phyloP scores from a whole-genome alignment of 441 rosid species.

The Gossypium trilobum region DNA sequence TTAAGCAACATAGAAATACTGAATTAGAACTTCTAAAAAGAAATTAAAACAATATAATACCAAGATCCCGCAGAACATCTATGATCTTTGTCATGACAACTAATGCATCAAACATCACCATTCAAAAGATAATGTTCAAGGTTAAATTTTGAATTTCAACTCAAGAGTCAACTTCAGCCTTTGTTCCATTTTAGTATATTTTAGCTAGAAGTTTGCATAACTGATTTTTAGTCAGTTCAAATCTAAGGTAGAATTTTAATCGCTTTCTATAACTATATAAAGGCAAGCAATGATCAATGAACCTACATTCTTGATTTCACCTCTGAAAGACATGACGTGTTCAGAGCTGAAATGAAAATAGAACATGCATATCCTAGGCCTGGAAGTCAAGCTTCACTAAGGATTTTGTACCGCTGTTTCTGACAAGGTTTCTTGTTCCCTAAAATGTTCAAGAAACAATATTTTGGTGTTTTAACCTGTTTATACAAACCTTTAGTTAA shows the following conservation, averaged over 20 bases:
- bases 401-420: not conserved
- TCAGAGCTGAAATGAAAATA: constrained; percentile 8
- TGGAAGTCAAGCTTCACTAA: not conserved
- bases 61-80: not conserved
- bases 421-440: not conserved
- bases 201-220: not conserved
- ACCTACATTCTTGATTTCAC: not conserved
- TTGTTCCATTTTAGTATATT: not conserved
- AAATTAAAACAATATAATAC: not conserved
- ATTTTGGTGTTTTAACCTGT: not conserved
- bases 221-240: not conserved
- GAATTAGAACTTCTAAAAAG: not conserved
- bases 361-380: not conserved
- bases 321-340: not conserved
- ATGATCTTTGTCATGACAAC: not conserved
- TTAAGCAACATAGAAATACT: not conserved
- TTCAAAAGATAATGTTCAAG: not conserved
- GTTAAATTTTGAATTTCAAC: constrained; percentile 1
- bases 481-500: not conserved
- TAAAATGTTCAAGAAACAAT: not conserved
- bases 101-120: not conserved
- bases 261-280: not conserved
- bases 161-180: not conserved
- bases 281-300: not conserved
- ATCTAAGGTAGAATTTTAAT: not conserved